phyloP scores from a whole-genome alignment of 257 asterid species.

The Solanum stenotomum region DNA sequence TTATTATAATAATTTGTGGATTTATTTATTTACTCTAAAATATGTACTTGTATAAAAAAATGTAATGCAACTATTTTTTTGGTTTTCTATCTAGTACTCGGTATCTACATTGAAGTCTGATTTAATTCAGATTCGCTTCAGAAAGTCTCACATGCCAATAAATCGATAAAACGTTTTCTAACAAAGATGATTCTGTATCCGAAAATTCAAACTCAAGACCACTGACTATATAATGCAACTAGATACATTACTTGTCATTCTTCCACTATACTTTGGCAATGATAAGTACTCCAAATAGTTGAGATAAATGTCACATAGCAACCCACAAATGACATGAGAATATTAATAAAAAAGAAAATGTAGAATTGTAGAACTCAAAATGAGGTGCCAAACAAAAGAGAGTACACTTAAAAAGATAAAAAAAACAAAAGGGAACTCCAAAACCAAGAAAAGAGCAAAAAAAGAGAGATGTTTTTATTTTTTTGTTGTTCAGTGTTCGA shows the following conservation, averaged over 20 bases:
- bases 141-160: too few relatives aligned
- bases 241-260: too few relatives aligned
- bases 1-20: neutral
- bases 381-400: conserved; percentile 20
- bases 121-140: too few relatives aligned
- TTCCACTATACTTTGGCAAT: neutral
- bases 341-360: neutral
- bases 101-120: too few relatives aligned
- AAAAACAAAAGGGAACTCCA: conserved; percentile 10
- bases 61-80: too few relatives aligned
- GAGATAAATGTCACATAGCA: conserved; percentile 7
- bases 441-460: neutral
- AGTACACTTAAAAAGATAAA: conserved; percentile 8
- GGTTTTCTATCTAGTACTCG: accelerated
- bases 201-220: too few relatives aligned
- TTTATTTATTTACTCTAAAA: neutral
- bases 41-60: neutral
- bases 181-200: accelerated
- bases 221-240: neutral
- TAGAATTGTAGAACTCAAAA: conserved; percentile 11
- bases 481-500: neutral
- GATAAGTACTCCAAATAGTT: neutral
- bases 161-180: accelerated
- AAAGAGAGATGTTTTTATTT: neutral
- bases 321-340: neutral